Evolutionary conservation across 805 yeast species (phyloP).

Genomic region (Yarrowia sp.): DNA sequence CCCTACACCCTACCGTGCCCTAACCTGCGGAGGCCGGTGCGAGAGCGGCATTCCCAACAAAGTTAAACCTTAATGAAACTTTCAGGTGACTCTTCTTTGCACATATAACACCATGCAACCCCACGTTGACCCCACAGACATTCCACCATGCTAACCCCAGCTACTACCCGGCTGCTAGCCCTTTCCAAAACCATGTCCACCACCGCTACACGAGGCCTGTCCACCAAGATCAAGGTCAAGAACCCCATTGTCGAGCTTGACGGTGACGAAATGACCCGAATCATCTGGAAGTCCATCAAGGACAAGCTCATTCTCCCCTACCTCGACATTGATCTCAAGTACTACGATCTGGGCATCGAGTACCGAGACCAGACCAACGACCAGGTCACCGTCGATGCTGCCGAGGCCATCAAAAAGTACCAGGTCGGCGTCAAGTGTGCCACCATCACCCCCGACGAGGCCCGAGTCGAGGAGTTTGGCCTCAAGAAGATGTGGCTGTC

Average conservation of each 20-base stretch:
- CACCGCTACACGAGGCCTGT: slow-evolving; percentile 25
- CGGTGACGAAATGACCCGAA: slow-evolving; percentile 96
- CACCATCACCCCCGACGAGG: slow-evolving; percentile 93
- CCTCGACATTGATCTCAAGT: slow-evolving; percentile 81
- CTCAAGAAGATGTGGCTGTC: slow-evolving; percentile 97
- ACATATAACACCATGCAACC: slow-evolving; percentile 9
- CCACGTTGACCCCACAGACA: not conserved
- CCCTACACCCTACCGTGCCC: not conserved
- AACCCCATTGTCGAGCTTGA: slow-evolving; percentile 95
- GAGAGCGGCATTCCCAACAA: not conserved
- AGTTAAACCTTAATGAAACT: not conserved
- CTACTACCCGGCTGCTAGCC: slow-evolving; percentile 22
- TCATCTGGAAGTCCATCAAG: slow-evolving; percentile 89
- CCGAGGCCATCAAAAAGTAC: slow-evolving; percentile 80
- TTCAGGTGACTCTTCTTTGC: slow-evolving; percentile 2
- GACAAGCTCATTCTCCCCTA: slow-evolving; percentile 82
- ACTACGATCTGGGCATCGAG: slow-evolving; percentile 85
- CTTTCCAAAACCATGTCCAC: slow-evolving; percentile 21
- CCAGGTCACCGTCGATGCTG: slow-evolving; percentile 83
- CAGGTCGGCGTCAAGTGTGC: slow-evolving; percentile 97
- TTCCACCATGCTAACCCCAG: slow-evolving; percentile 20
- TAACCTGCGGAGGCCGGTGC: not conserved
- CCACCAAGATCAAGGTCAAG: slow-evolving; percentile 65
- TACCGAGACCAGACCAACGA: slow-evolving; percentile 86
- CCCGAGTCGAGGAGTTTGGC: slow-evolving; percentile 83